Percentiles rank a stretch among this genome's conserved stretches.
phyloP scores from a whole-genome alignment of 2,329 filamentous ascomycete genomes.

The Rasamsonia emersonii region DNA sequence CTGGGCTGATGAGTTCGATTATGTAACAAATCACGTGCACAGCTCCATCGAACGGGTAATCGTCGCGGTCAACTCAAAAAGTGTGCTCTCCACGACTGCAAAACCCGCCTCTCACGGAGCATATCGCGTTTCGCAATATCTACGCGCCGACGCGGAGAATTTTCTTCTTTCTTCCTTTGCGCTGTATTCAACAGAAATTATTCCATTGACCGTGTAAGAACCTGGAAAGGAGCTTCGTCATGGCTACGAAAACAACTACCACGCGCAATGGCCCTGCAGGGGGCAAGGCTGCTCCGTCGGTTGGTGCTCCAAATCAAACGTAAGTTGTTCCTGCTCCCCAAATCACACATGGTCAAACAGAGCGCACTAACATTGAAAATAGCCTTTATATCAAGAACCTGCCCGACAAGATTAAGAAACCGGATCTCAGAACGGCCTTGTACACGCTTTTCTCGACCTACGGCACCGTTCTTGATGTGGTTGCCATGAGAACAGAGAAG shows the following conservation, averaged over 20 bases:
- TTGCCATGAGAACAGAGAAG: constrained; percentile 77
- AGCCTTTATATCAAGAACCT: constrained; percentile 88
- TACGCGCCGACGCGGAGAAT: too few species aligned
- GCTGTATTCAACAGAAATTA: background rate
- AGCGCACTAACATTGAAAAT: constrained; percentile 8
- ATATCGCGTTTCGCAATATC: too few species aligned
- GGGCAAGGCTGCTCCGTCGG: constrained; percentile 20
- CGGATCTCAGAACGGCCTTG: constrained; percentile 73
- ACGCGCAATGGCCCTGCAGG: constrained; percentile 31
- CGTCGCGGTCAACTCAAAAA: too few species aligned
- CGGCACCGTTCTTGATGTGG: constrained; percentile 83
- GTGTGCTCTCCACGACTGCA: too few species aligned
- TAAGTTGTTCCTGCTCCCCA: constrained; percentile 38
- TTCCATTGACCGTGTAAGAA: too few species aligned
- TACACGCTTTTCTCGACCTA: constrained; percentile 95
- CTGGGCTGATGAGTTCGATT: too few species aligned
- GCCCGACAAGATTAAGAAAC: constrained; percentile 81
- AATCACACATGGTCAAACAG: background rate
- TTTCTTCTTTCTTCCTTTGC: constrained; percentile 1
- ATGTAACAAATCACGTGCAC: too few species aligned
- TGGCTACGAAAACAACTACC: constrained; percentile 33
- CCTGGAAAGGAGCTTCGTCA: too few species aligned
- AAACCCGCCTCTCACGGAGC: too few species aligned
- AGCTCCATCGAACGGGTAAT: too few species aligned
- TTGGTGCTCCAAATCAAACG: constrained; percentile 68